Base-by-base conservation (phyloP, 768 basidiomycete species). In the Leccinum fibrillosum region DNA sequence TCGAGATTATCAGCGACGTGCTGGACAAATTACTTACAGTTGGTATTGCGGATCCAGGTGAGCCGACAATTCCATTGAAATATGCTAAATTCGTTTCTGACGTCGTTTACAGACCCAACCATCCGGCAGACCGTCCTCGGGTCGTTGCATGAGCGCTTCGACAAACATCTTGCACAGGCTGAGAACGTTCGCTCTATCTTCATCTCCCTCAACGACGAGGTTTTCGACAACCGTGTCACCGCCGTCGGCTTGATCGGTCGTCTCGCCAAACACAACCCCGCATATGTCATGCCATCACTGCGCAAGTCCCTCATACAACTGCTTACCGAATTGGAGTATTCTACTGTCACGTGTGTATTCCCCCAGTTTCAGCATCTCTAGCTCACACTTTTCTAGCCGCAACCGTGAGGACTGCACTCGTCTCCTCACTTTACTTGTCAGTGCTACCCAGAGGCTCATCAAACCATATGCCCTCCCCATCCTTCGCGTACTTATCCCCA, bases 151-250 rank as follows among this genome's bases (percentile, higher is more conserved):
- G 89, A 94, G 60, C 86, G 92, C 21, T 98, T 99, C 64, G 97
- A 99, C 70, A 91, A 93, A 60, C 95, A 99, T 70, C 83, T 99
- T 19, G 92, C 97, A 2, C 97, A 98, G 74, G 94, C 96, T 0
- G 97, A 98, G 74, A 95, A 98, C 68, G 94, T 99, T n/a, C 85
- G 95, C 13, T 95, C 92, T 11, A 78, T 99, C 13, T 98, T 98
- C 76, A 93, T 98, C 62, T 97, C 95, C 0, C 80, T 99, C 49
- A 98, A 98, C 67, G 97, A 99, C 66, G 97, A 98, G 69, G 88
- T 90, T 7, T 98, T 95, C 73, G 89, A 90, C 51, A 97, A 97
- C 69, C 86, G 97, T 21, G 85, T 93, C 26, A 86, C 88, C n/a
- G 95, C 95, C 2, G 92, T 98, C 53, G 76, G 76, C 21, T 81